Percentiles rank a stretch among this genome's conserved stretches.
Conservation (phyloP, 2,329 filamentous ascomycete genomes). For the Nothopassalora personata region DNA sequence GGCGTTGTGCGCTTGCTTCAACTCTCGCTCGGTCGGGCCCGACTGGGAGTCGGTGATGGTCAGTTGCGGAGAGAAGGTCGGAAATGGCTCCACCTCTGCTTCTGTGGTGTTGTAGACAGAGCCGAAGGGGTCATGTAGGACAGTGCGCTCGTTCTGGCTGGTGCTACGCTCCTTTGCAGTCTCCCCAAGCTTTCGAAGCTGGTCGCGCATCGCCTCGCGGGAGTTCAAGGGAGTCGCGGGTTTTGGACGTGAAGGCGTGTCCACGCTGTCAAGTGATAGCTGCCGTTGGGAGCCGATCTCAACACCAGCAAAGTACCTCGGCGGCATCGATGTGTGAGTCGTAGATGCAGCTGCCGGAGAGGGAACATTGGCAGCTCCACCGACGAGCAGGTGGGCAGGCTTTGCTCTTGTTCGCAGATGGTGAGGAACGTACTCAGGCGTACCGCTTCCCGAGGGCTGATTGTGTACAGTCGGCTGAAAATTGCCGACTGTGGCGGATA, state of each 20-base stretch:
- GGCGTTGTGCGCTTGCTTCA: background rate
- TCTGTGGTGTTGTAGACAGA: background rate
- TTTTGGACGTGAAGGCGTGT: constrained; percentile 1
- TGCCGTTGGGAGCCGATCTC: background rate
- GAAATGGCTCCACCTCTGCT: background rate
- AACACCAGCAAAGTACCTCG: background rate
- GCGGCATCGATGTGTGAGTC: background rate
- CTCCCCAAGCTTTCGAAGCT: constrained; percentile 27
- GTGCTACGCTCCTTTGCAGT: constrained; percentile 24
- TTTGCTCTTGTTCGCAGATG: background rate
- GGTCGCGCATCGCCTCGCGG: constrained; percentile 24
- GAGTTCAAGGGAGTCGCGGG: constrained; percentile 6
- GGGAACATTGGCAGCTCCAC: background rate
- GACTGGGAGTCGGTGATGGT: background rate
- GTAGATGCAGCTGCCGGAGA: background rate
- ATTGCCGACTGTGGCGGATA: background rate
- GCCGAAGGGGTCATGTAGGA: constrained; percentile 31
- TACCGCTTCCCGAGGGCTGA: background rate
- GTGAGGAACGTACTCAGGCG: background rate
- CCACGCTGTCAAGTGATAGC: background rate
- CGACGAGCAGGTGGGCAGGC: background rate
- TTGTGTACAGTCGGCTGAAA: background rate
- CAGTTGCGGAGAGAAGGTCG: background rate
- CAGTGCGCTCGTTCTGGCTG: constrained; percentile 27
- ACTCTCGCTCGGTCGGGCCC: background rate